These are phyloP conservation scores for Lasiodiplodia sp. DNA, from an alignment of 2,329 filamentous ascomycete species.

Conservation along the genomic window DNA sequence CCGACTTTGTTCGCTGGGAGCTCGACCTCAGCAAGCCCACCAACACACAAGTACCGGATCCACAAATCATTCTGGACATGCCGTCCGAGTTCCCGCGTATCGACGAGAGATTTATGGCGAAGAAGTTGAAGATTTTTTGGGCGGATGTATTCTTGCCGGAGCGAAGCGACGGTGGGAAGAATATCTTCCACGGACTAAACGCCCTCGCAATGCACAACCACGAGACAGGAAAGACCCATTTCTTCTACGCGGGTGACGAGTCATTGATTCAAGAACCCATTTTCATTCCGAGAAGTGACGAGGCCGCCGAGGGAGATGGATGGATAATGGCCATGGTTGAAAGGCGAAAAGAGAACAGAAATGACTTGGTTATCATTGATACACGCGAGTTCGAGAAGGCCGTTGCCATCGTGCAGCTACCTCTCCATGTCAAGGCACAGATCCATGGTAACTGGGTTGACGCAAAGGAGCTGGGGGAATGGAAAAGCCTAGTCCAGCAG, in stretches of 20 bases:
- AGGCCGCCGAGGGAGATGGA: slow-evolving; percentile 56
- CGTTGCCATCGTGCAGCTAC: slow-evolving; percentile 47
- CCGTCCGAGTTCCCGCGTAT: slow-evolving; percentile 50
- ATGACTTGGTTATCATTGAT: slow-evolving; percentile 47
- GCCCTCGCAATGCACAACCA: slow-evolving; percentile 31
- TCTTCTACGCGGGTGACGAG: slow-evolving; percentile 40
- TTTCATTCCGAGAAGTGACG: slow-evolving; percentile 55
- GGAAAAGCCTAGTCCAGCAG: slow-evolving; percentile 20
- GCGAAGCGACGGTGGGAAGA: slow-evolving; percentile 35
- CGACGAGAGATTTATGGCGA: slow-evolving; percentile 50
- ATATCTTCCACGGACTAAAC: slow-evolving; percentile 34
- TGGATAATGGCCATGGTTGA: slow-evolving; percentile 57
- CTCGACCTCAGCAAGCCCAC: slow-evolving; percentile 41
- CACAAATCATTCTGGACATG: slow-evolving; percentile 42
- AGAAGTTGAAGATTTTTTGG: slow-evolving; percentile 42
- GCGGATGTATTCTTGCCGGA: slow-evolving; percentile 41
- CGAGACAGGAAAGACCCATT: slow-evolving; percentile 36
- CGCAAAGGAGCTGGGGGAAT: slow-evolving; percentile 24
- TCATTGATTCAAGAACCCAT: slow-evolving; percentile 59
- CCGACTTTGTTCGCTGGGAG: slow-evolving; percentile 47
- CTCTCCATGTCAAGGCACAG: slow-evolving; percentile 42
- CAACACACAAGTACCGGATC: slow-evolving; percentile 38
- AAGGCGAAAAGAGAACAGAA: slow-evolving; percentile 36
- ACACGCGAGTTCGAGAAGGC: slow-evolving; percentile 46
- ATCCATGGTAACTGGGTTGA: slow-evolving; percentile 47